A percentile compares a stretch with the other conserved stretches of the same genome.
Evolutionary conservation across 1,284 basidiomycete genomes (phyloP).

Genomic region (Cutaneotrichosporon arboriforme): DNA sequence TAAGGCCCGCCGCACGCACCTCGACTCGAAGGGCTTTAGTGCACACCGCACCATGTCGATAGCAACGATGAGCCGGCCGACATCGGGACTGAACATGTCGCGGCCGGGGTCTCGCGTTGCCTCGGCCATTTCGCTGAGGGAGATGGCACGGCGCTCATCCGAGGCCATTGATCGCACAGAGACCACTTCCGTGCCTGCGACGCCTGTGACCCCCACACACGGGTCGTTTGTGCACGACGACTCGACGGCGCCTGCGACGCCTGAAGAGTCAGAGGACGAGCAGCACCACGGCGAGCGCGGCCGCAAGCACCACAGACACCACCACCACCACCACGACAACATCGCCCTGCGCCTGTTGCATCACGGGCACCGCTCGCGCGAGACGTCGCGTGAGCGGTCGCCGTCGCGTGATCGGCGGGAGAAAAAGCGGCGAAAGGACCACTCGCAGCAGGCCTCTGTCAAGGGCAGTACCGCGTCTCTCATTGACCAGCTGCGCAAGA

Average conservation of each 20-base stretch:
- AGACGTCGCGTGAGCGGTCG: neutral
- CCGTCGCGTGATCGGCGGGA: neutral
- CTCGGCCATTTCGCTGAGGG: neutral
- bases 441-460: neutral
- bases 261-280: constrained; percentile 5
- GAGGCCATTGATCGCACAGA: neutral
- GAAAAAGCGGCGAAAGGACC: neutral
- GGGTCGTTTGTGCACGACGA: neutral
- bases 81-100: neutral
- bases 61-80: neutral
- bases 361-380: neutral
- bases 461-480: constrained; percentile 34
- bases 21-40: constrained; percentile 40
- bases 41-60: constrained; percentile 3
- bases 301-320: neutral
- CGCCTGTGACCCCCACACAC: neutral
- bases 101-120: neutral
- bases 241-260: neutral
- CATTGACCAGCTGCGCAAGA: constrained; percentile 37
- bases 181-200: neutral
- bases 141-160: neutral
- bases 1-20: constrained; percentile 38
- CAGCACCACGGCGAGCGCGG: neutral
- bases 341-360: constrained; percentile 1
- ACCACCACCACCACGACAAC: neutral